Base-by-base conservation (phyloP, 2,329 filamentous ascomycete genomes). In the Tolypocladium pustulatum region DNA sequence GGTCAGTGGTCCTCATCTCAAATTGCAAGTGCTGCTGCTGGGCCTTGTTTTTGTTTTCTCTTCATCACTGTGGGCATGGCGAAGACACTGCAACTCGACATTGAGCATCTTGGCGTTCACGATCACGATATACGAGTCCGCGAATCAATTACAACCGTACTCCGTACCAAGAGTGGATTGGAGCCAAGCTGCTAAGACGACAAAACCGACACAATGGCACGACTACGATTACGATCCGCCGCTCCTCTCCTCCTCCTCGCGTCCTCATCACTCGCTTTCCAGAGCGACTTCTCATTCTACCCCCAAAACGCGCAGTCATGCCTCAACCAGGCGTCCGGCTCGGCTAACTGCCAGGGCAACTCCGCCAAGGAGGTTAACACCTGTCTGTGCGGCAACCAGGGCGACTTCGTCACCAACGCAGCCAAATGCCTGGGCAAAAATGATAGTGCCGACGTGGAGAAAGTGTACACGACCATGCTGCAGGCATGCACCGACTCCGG, bases 351-450 rank as follows among this genome's bases (percentile, higher is more conserved):
- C 67, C 68, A 69, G 6, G 75, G 75, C 22, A 64, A 65, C 25
- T 73, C 73, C 0, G 70, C 72, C 3, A 52, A 64, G 0, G 67
- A 73, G 36, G 69, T 81, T 61, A 82, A 83, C 63, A 57, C 65
- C 2, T 83, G 81, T 57, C 71, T 82, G 2, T 83, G 81, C 65
- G 66, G 67, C 61, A 81, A 82, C 59, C 69, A 72, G 37, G 76
- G 76, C 58, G 70, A 75, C 62, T 83, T 82, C 65, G 69, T 82
- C 60, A 76, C 73, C 25, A 72, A 72, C 38, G 65, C 77, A 2
- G 81, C 80, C 3, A 63, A 61, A 15, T 83, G 81, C 61, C 65
- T 83, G 15, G 78, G 75, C 9, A 59, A 64, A 20, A 38, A 65
- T 3, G 65, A 64, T 22, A 64, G 67, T 0, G 63, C 27, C 27